These are phyloP conservation scores for Linum tenue DNA, from an alignment of 345 rosid species.

Conservation along the genomic window DNA sequence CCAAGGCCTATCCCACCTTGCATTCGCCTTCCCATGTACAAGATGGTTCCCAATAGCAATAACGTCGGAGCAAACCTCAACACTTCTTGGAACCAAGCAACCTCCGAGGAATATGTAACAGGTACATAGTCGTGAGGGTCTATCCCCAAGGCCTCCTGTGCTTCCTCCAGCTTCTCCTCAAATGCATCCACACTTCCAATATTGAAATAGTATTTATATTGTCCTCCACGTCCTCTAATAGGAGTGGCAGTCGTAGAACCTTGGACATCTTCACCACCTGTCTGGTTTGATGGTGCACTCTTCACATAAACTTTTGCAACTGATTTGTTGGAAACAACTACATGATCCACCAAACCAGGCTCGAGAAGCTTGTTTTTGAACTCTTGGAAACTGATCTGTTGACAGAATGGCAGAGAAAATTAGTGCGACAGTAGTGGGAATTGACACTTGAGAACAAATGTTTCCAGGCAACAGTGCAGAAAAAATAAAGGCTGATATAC, in stretches of 20 bases:
- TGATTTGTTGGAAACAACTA: constrained; percentile 8
- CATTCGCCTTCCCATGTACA: constrained; percentile 66
- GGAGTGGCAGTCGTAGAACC: constrained; percentile 27
- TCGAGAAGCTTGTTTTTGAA: constrained; percentile 5
- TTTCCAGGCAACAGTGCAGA: not conserved
- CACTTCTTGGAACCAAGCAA: constrained; percentile 68
- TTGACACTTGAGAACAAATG: not conserved
- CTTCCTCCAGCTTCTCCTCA: constrained; percentile 93
- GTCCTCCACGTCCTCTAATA: constrained; percentile 43
- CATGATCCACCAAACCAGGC: constrained; percentile 7
- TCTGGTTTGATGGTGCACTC: constrained; percentile 1
- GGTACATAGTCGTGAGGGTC: constrained; percentile 76
- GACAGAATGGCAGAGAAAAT: too few species aligned
- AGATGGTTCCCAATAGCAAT: constrained; percentile 58
- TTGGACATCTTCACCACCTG: constrained; percentile 32
- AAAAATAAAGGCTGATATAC: not conserved
- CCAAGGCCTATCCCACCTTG: constrained; percentile 83
- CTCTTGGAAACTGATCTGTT: constrained; percentile 48
- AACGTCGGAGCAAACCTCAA: constrained; percentile 77
- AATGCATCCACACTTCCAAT: constrained; percentile 91
- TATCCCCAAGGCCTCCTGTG: constrained; percentile 66
- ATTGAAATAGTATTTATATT: constrained; percentile 64
- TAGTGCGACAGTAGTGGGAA: not conserved
- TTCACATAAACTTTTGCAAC: constrained; percentile 17
- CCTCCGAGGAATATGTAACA: constrained; percentile 64